Evolutionary conservation across 768 basidiomycete genomes (phyloP).

Genomic region (Amanita rimosa): DNA sequence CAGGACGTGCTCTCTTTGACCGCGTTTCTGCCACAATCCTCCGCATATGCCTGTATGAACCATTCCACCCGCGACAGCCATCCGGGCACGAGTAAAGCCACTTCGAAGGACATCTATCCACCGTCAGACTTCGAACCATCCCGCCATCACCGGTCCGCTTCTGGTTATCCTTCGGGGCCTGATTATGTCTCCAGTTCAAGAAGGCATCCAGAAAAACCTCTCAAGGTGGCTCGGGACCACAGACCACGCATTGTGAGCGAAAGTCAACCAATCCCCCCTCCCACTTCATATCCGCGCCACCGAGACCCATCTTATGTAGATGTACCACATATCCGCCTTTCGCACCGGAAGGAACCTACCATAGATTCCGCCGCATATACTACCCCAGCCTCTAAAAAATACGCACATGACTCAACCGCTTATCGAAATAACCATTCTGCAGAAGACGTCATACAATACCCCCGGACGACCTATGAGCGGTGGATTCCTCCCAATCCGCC

Average conservation of each 20-base stretch:
- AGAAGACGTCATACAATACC: slow-evolving; percentile 10
- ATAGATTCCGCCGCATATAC: background rate
- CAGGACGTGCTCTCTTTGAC: slow-evolving; percentile 15
- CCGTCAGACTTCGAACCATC: slow-evolving; percentile 15
- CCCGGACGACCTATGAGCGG: slow-evolving; percentile 11
- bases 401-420: background rate
- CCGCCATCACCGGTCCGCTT: slow-evolving; percentile 14
- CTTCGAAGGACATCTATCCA: slow-evolving; percentile 21
- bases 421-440: background rate
- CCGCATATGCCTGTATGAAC: slow-evolving; percentile 24
- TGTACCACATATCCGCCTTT: background rate
- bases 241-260: slow-evolving; percentile 7
- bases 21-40: slow-evolving; percentile 11
- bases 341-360: background rate
- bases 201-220: slow-evolving; percentile 18
- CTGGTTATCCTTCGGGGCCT: slow-evolving; percentile 13
- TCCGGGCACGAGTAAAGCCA: slow-evolving; percentile 28
- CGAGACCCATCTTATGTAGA: slow-evolving; percentile 1
- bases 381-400: background rate
- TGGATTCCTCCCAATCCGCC: slow-evolving; percentile 14
- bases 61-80: slow-evolving; percentile 34
- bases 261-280: background rate
- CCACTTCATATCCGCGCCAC: background rate
- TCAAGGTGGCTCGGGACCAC: slow-evolving; percentile 18
- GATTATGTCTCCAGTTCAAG: slow-evolving; percentile 12